phyloP scores from a whole-genome alignment of 495 filamentous ascomycete genomes.

The Annulohypoxylon moriforme region DNA sequence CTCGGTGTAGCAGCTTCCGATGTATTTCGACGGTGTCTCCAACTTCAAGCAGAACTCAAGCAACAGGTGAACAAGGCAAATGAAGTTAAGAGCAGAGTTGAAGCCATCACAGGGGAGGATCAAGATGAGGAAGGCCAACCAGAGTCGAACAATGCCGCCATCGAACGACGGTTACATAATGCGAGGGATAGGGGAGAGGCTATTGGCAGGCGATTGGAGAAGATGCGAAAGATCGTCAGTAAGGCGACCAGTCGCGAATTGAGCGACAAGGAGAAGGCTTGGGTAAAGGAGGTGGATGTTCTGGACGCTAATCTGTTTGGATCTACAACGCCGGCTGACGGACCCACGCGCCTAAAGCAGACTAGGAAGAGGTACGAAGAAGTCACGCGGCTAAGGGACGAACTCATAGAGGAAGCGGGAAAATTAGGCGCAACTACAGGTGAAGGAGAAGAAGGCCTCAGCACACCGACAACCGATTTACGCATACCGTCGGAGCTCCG shows the following conservation, averaged over 20 bases:
- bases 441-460: constrained; percentile 46
- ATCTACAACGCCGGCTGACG: constrained; percentile 45
- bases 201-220: constrained; percentile 72
- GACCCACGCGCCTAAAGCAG: constrained; percentile 49
- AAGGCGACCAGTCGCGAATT: constrained; percentile 70
- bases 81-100: constrained; percentile 74
- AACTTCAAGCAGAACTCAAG: constrained; percentile 74
- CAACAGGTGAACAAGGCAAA: constrained; percentile 76
- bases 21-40: constrained; percentile 80
- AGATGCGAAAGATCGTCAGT: constrained; percentile 67
- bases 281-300: constrained; percentile 70
- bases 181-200: constrained; percentile 69
- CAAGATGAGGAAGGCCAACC: constrained; percentile 57
- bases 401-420: constrained; percentile 64
- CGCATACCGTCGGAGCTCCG: constrained; percentile 74
- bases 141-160: constrained; percentile 60
- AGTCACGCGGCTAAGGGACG: constrained; percentile 57
- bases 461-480: constrained; percentile 48
- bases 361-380: constrained; percentile 62
- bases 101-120: constrained; percentile 72
- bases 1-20: constrained; percentile 82
- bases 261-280: constrained; percentile 78
- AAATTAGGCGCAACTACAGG: constrained; percentile 48
- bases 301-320: constrained; percentile 59
- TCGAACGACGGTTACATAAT: constrained; percentile 69